These are phyloP conservation scores for Globomyces sp. DNA, from an alignment of 371 early-diverging fungal genomes.

Conservation along the genomic window DNA sequence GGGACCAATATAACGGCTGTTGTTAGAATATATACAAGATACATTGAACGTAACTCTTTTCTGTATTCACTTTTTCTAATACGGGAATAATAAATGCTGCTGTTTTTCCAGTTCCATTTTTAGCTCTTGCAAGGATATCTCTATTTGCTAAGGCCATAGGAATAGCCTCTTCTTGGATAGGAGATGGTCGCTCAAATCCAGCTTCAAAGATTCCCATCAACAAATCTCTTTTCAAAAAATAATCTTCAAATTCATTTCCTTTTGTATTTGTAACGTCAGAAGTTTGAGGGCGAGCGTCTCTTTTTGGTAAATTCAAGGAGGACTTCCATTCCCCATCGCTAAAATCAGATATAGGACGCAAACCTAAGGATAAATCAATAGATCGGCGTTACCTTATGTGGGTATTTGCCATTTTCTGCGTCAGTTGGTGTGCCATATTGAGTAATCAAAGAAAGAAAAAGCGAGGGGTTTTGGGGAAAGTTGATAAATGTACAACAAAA, in stretches of 20 bases:
- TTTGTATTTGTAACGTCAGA: conserved; percentile 95
- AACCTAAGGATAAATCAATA: too few species aligned
- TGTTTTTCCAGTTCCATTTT: conserved; percentile 99
- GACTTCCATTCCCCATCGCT: conserved; percentile 38
- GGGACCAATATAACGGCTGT: conserved; percentile 82
- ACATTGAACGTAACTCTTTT: conserved; percentile 80
- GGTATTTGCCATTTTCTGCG: conserved; percentile 1
- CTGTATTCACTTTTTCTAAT: conserved; percentile 87
- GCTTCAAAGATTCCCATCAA: conserved; percentile 98
- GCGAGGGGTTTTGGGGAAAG: background rate
- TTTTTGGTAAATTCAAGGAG: conserved; percentile 63
- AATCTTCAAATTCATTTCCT: conserved; percentile 98
- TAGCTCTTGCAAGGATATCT: conserved; percentile 95
- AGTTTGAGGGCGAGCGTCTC: conserved; percentile 87
- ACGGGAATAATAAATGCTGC: conserved; percentile 96
- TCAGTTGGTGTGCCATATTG: background rate
- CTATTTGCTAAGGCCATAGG: conserved; percentile 94
- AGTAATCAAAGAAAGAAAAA: background rate
- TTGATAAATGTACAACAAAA: background rate
- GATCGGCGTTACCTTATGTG: conserved; percentile 2
- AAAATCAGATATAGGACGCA: background rate
- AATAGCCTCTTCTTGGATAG: conserved; percentile 99
- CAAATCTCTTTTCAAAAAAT: conserved; percentile 92
- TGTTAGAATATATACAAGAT: conserved; percentile 25
- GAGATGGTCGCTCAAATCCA: conserved; percentile 97